Evolutionary conservation across 768 basidiomycete species (phyloP).

Genomic region (Lyophyllum atratum): DNA sequence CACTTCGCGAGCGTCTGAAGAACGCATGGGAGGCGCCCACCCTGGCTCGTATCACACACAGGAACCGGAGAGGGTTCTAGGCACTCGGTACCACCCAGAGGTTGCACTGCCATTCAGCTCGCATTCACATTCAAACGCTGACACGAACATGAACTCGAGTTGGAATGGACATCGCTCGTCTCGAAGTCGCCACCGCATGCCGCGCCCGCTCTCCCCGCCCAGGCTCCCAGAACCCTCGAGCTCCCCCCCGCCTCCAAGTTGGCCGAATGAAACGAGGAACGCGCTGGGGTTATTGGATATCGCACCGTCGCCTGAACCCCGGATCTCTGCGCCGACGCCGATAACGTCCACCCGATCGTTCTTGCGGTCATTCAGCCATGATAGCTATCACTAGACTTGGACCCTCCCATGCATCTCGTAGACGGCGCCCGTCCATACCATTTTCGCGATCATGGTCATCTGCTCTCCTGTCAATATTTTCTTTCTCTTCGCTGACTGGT

Average conservation of each 20-base stretch:
- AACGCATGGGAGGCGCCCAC: background rate
- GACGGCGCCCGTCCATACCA: background rate
- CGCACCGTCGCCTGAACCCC: slow-evolving; percentile 1
- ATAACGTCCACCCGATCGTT: slow-evolving; percentile 7
- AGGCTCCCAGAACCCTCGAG: background rate
- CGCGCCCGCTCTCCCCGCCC: background rate
- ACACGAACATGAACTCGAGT: too few relatives aligned
- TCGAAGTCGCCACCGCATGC: slow-evolving; percentile 2
- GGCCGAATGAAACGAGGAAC: background rate
- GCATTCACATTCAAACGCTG: background rate
- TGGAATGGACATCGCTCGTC: slow-evolving; percentile 2
- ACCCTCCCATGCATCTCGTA: background rate
- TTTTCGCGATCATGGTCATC: background rate
- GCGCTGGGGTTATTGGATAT: slow-evolving; percentile 13
- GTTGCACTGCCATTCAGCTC: slow-evolving; percentile 1
- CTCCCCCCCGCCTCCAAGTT: too few relatives aligned
- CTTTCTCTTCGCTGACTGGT: background rate
- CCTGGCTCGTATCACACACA: background rate
- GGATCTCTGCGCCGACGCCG: slow-evolving; percentile 16
- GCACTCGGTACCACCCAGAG: too few relatives aligned
- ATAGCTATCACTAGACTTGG: background rate
- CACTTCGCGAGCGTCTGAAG: background rate
- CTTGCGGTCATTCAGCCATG: slow-evolving; percentile 4
- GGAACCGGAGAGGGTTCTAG: too few relatives aligned
- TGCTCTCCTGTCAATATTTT: background rate